Evolutionary conservation across 139 green algal species (phyloP), one percentile per base, ranked within the genome.

Genomic region (Tetratostichococcus sp.): DNA sequence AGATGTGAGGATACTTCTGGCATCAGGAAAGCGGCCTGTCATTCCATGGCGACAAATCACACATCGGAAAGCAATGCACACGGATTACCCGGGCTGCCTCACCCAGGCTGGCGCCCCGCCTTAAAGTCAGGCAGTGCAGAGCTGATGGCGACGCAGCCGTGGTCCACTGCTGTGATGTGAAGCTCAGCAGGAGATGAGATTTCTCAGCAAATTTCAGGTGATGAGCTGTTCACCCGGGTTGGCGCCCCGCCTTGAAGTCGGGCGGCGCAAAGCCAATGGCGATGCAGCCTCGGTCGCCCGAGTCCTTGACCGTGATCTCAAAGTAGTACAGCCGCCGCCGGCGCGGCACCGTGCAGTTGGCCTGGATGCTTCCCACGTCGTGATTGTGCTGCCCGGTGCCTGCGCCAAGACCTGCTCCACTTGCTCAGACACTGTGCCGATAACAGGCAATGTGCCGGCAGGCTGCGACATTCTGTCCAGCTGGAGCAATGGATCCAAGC

Each of bases 291-390:
- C 42, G 35, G 14, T 91, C 77, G 22, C 92, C 93, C 23, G 69
- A 50, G 43, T 94, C 83, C 28, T 87, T 26, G 0, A 97, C 76
- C 1, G 75, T 87, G 2, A 94, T 17, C 78, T 97, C 93, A 68
- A 89, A 97, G 75, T 97, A 97, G 74, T 91, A 97, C 0, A 97
- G 26, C 4, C 77, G 69, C 14, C 67, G 66, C 17, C 84, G 80
- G 14, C 68, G 62, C 0, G 91, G 93, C 16, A 89, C 87, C 1
- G 89, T 83, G 16, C 79, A 78, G 77, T 96, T 92, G 26, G 85
- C 85, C 57, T 89, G 85, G 21, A 94, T 89, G 26, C 80, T 70
- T 11, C 88, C 91, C 1, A 97, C 93, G 43, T 97, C 92, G 50
- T 90, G 91, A 34, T 58, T 71, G 67, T 96, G 89, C 22, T 1